These are phyloP conservation scores for Apiospora saccharicola DNA, from an alignment of 2,329 filamentous ascomycete species.

Conservation along the genomic window DNA sequence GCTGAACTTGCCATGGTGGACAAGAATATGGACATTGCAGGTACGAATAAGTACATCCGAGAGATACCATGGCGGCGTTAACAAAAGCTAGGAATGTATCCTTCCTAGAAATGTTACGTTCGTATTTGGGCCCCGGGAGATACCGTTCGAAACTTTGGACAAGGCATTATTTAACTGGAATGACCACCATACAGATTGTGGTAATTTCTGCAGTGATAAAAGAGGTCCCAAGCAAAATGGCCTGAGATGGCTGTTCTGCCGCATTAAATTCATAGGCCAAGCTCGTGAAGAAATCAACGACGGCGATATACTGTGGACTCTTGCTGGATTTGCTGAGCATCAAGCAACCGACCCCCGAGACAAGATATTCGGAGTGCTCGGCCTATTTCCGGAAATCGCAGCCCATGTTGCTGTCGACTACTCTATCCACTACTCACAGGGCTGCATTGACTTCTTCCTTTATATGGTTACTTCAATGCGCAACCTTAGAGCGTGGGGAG, in stretches of 20 bases:
- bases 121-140: not conserved
- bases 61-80: not conserved
- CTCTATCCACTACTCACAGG: not conserved
- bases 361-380: not conserved
- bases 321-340: not conserved
- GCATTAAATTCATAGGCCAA: not conserved
- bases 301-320: not conserved
- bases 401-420: not conserved
- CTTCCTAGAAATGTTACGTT: not conserved
- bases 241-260: not conserved
- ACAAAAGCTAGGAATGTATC: not conserved
- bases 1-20: not conserved
- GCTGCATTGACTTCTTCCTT: not conserved
- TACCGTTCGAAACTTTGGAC: not conserved
- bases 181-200: not conserved
- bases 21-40: not conserved
- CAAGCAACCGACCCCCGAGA: not conserved
- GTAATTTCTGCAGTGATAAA: too few relatives aligned
- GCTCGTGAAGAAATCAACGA: not conserved
- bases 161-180: not conserved
- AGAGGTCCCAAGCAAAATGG: too few relatives aligned
- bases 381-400: not conserved
- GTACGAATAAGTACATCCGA: not conserved
- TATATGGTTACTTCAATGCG: not conserved
- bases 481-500: not conserved